Evolutionary conservation across 371 early-diverging fungal genomes (phyloP).

Genomic region (Actinomucor elegans): DNA sequence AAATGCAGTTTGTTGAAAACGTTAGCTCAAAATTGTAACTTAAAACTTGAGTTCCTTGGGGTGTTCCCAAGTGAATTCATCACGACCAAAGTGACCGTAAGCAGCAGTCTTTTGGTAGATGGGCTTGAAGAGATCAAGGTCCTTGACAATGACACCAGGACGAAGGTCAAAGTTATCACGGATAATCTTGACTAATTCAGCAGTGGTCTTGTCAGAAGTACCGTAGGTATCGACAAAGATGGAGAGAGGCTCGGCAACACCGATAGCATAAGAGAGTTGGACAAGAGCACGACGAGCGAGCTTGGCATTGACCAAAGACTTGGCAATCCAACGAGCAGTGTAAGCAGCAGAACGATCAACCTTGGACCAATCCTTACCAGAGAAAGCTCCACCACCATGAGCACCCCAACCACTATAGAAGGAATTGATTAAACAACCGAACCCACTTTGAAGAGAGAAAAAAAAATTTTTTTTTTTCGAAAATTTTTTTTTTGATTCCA

Average conservation of each 20-base stretch:
- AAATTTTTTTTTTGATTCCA: conserved; percentile 2
- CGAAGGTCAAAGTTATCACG: conserved; percentile 98
- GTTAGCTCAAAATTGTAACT: conserved; percentile 16
- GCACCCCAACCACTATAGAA: conserved; percentile 95
- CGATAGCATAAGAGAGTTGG: conserved; percentile 99
- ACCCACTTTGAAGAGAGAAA: background rate
- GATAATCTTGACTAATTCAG: conserved; percentile 91
- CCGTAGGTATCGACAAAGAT: conserved; percentile 98
- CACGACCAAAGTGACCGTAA: conserved; percentile 99
- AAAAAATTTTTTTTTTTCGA: conserved; percentile 1
- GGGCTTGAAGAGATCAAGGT: conserved; percentile 96
- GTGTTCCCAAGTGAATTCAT: conserved; percentile 96
- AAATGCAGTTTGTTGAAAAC: conserved; percentile 52
- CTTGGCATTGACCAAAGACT: conserved; percentile 91
- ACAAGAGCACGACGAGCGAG: conserved; percentile 95
- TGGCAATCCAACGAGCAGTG: conserved; percentile 99
- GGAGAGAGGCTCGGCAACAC: conserved; percentile 98
- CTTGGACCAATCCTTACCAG: conserved; percentile 99
- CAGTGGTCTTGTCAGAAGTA: conserved; percentile 87
- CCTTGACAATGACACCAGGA: conserved; percentile 97
- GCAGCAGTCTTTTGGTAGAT: conserved; percentile 97
- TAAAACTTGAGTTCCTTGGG: conserved; percentile 87
- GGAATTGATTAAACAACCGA: conserved; percentile 37
- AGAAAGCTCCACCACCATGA: conserved; percentile 99
- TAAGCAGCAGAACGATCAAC: conserved; percentile 99